phyloP scores from a whole-genome alignment of 2,329 filamentous ascomycete genomes.

The Cylindrodendrum hubeiense region DNA sequence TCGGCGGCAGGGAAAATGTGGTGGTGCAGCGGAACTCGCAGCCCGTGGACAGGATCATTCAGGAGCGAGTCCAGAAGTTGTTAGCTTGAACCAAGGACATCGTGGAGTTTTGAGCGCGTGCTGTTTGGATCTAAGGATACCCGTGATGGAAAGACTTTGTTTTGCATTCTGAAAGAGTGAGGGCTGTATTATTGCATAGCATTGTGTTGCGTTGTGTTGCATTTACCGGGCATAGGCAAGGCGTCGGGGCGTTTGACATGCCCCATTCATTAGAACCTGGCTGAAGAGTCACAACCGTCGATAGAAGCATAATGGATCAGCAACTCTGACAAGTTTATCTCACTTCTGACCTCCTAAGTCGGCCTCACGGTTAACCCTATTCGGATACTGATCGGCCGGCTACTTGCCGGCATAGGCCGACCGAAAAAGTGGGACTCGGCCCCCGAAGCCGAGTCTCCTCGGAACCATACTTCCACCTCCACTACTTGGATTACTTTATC shows the following conservation, averaged over 20 bases:
- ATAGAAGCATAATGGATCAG: constrained; percentile 22
- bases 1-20: constrained; percentile 68
- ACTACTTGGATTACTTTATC: neutral
- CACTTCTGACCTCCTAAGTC: constrained; percentile 6
- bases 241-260: constrained; percentile 36
- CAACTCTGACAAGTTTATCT: neutral
- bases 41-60: constrained; percentile 53
- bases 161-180: constrained; percentile 19
- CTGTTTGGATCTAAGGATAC: constrained; percentile 33
- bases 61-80: constrained; percentile 53
- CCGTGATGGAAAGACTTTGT: constrained; percentile 18
- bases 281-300: constrained; percentile 16
- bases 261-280: constrained; percentile 11
- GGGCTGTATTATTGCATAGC: constrained; percentile 9
- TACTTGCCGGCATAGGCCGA: constrained; percentile 11
- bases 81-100: constrained; percentile 36
- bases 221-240: constrained; percentile 36
- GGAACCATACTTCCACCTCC: constrained; percentile 35
- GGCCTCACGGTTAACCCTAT: neutral
- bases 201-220: constrained; percentile 22
- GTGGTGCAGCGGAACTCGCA: constrained; percentile 63
- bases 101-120: constrained; percentile 2
- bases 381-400: constrained; percentile 6
- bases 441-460: constrained; percentile 9
- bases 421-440: constrained; percentile 34